phyloP scores from a whole-genome alignment of 2,329 filamentous ascomycete species.

The Didymella lethalis region DNA sequence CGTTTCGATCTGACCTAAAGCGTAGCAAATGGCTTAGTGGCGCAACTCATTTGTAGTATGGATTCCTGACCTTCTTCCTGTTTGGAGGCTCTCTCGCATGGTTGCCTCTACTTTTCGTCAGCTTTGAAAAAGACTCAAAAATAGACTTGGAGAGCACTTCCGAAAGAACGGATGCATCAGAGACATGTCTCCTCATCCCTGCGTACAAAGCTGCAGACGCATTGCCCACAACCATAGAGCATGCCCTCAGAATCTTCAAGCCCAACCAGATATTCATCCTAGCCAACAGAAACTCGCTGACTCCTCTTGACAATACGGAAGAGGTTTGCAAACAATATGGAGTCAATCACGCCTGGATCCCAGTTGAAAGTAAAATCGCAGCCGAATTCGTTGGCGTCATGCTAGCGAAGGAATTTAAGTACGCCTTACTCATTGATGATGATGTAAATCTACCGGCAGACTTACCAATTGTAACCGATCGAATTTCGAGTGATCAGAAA shows the following conservation, averaged over 20 bases:
- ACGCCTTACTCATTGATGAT: neutral
- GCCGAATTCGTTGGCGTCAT: neutral
- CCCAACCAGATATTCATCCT: neutral
- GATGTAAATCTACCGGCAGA: neutral
- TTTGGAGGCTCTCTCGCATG: neutral
- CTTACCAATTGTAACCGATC: neutral
- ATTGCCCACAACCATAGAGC: neutral
- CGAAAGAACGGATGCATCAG: neutral
- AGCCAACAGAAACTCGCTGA: neutral
- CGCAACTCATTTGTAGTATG: neutral
- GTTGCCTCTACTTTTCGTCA: neutral
- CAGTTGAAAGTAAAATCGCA: neutral
- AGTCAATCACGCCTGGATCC: neutral
- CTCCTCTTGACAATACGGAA: neutral
- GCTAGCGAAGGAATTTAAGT: neutral
- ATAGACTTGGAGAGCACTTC: no score
- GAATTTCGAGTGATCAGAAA: neutral
- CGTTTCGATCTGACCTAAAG: neutral
- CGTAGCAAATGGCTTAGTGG: neutral
- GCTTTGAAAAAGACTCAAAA: neutral
- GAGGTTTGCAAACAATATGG: neutral
- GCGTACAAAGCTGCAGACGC: neutral
- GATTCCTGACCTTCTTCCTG: neutral
- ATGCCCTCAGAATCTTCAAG: neutral
- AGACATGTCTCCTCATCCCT: neutral